Evolutionary conservation across 495 filamentous ascomycete species (phyloP), one percentile per base, ranked within the genome.

Genomic region (Rostrohypoxylon terebratum): DNA sequence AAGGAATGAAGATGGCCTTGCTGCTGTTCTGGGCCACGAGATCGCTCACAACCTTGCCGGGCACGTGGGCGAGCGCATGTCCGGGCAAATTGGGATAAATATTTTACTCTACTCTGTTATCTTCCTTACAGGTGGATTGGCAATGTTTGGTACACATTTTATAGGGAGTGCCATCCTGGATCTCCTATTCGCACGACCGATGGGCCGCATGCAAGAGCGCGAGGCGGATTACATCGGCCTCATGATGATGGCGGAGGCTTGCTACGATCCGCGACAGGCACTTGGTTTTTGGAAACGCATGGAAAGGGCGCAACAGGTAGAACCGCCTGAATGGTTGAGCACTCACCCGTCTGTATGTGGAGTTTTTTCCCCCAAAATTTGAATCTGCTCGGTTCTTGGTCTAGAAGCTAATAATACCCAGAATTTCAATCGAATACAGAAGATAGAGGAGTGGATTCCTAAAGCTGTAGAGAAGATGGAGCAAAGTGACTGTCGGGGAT

Each of bases 191-290:
- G 82, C 82, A 51, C 81, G 87, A 63, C 95, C 94, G 0, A 91
- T 92, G 71, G 91, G 89, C 34, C 80, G 95, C 68, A 87, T 82
- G 63, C 84, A 87, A 71, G 85, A 88, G 78, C 81, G 77, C 42
- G 89, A 93, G 78, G 95, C 95, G 0, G 95, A 98, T 80, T 91
- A 93, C 68, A 96, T 98, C 48, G 95, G 95, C 5, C 77, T 97
- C 64, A 91, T 89, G 83, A 85, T 89, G 81, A 88, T 89, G 83
- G 81, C 82, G 14, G 78, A 84, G 79, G 82, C 80, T 51, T 85
- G 82, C 59, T 97, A 92, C 76, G 86, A 96, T 69, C 95, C 94
- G 0, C 78, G 83, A 16, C 91, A 89, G 44, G 94, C 94, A 2
- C 83, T 91, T 9, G 81, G 74, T 21, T 81, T 97, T 78, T 98